phyloP scores from a whole-genome alignment of 2,329 filamentous ascomycete genomes.

The Trichoderma sp. region DNA sequence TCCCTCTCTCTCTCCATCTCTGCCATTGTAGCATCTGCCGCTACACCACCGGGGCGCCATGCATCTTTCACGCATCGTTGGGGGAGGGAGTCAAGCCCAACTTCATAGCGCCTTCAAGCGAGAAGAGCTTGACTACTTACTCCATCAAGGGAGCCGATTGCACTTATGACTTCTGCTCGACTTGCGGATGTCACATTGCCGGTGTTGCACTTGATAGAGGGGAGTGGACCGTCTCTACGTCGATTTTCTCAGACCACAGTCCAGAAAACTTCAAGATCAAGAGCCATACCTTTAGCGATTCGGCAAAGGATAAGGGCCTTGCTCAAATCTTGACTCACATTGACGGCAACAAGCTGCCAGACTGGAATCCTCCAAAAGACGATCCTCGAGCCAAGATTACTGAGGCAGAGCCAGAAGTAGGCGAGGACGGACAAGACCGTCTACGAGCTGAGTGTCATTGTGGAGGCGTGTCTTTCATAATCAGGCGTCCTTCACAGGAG shows the following conservation, averaged over 20 bases:
- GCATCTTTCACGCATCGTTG: conserved; percentile 41
- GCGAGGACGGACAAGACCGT: conserved; percentile 36
- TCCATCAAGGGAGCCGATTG: conserved; percentile 28
- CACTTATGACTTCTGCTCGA: conserved; percentile 44
- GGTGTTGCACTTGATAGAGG: conserved; percentile 32
- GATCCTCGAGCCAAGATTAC: conserved; percentile 28
- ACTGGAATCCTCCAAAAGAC: conserved; percentile 37
- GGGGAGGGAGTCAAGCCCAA: conserved; percentile 34
- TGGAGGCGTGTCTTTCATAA: conserved; percentile 46
- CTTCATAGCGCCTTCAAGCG: conserved; percentile 41
- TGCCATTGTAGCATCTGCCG: conserved; percentile 48
- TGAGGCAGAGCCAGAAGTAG: conserved; percentile 31
- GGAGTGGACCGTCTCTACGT: conserved; percentile 39
- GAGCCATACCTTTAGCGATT: conserved; percentile 37
- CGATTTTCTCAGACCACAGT: conserved; percentile 39
- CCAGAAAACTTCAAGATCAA: conserved; percentile 35
- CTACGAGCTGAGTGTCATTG: conserved; percentile 46
- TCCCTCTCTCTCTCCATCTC: conserved; percentile 42
- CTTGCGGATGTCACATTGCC: conserved; percentile 46
- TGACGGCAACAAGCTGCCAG: conserved; percentile 29
- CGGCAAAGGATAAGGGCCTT: conserved; percentile 37
- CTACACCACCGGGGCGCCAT: conserved; percentile 40
- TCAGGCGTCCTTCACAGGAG: conserved; percentile 38
- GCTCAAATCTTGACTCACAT: conserved; percentile 35
- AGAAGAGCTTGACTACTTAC: conserved; percentile 38